Base-by-base conservation (phyloP, 2,329 filamentous ascomycete species). In the Dothistroma septosporum region DNA sequence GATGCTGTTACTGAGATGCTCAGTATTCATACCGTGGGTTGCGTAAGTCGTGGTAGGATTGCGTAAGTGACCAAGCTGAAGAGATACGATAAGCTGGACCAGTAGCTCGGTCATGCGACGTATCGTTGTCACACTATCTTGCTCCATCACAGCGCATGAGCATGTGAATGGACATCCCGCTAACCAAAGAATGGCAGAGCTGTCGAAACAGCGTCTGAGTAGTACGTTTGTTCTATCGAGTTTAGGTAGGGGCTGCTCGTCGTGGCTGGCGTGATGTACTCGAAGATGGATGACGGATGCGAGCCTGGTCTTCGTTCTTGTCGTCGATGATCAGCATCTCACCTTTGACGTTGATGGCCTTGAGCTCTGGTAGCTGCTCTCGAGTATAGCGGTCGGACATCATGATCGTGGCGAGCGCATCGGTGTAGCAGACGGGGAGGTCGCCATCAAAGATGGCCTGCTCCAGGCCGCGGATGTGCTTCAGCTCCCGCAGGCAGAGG, bases 361-460 rank as follows among this genome's bases (percentile, higher is more conserved):
- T 60, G 28, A 67, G 48, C 28, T 54, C 53, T 12, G 64, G 65
- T 41, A 65, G 33, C 12, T 58, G 41, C 19, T 53, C 54, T n/a
- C 47, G 33, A 8, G 55, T 32, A 16, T 28, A 46, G 8, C 55
- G 58, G 22, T 24, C 31, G 22, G 58, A 58, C 21, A 53, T 63
- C 66, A 70, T 69, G 61, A 64, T 62, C 22, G 54, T 22, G 19
- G 28, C 48, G 22, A 69, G 52, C 6, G 67, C 61, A 32, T 56
- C 47, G 2, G 68, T 65, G 57, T 68, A 69, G 53, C 59, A 59
- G 24, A 53, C 14, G 1, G 69, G 69, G 47, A 73, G 58, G 57
- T 68, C 67, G 46, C 71, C 71, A 2, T 50, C 56, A 58, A 72
- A 68, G 4, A 19, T 35, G 7, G 69, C 71, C 5, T 54, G 31